Base-by-base conservation (phyloP, 2,329 filamentous ascomycete genomes). In the Neofusicoccum sp. region DNA sequence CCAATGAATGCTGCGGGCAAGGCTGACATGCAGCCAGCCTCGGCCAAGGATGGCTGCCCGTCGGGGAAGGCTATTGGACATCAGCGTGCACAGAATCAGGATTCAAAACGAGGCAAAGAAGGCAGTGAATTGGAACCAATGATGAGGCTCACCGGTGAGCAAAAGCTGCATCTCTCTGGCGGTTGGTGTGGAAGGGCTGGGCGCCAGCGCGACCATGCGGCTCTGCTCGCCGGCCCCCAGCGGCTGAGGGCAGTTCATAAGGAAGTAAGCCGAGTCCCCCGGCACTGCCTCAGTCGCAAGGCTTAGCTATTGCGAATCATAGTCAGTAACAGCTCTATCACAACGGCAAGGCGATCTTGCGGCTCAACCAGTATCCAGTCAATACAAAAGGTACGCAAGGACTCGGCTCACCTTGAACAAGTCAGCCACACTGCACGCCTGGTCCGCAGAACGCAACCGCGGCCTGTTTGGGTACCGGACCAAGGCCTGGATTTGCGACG, bases 201-300 rank as follows among this genome's bases (percentile, higher is more conserved):
- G 41, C n/a, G n/a, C 14, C 6, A 6, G 16, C 4, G 41, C 41
- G 41, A 5, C 41, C 16, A 43, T 37, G 48, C 6, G 48, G 48
- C 48, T 52, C 48, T 37, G 48, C n/a, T 37, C 28, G 16, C 11
- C 22, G 11, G 8, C 37, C 7, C 39, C n/a, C 12, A 16, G 41
- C 41, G 14, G 22, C n/a, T 16, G 41, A 16, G 41, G 16, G 41
- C 12, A 43, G 41, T 31, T 29, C 11, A 31, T 12, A 48, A 31
- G 45, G 45, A 3, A 14, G 22, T 31, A 6, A 6, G 45, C 45
- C 6, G 45, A 16, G 11, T 28, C 45, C 45, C 22, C 45, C 16
- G 16, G 45, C 48, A 52, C 48, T 52, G 48, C 48, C 33, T 37
- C 48, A 52, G 11, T 52, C 33, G 6, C n/a, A 36, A 52, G 48